Base-by-base conservation (phyloP, 2,329 filamentous ascomycete genomes). In the Lachnum nothofagi region DNA sequence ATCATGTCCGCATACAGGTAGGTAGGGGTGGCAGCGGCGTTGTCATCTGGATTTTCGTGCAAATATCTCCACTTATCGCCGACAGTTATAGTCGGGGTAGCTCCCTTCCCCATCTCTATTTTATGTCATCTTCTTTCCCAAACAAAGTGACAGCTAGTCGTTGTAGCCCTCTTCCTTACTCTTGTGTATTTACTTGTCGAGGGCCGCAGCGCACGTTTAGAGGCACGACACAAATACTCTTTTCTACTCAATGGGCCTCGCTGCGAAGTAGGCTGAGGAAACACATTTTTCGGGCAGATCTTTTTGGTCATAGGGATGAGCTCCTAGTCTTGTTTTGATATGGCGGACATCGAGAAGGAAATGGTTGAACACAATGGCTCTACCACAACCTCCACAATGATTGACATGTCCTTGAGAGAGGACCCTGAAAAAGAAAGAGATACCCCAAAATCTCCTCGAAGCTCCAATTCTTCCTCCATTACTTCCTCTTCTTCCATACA, bases 391-490 rank as follows among this genome's bases (percentile, higher is more conserved):
- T 51, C 49, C 23, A 20, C 38, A 16, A 53, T 41, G 23, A 27
- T 44, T 6, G 27, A 38, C 38, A 43, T 42, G 19, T 47, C 52
- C n/a, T 19, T 23, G 12, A 50, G 31, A 33, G 54, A 44, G 17
- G 39, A 57, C 17, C 31, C 39, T 8, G 56, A 62, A 37, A 59
- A 60, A 31, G 53, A 58, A 31, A 34, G 27, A 12, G 52, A 55
- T 23, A 52, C 44, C 16, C 16, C 42, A 12, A 43, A 50, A 19
- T 53, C 52, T 7, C 45, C 51, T n/a, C 46, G 50, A 37, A 57
- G 46, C 4, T 52, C 54, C 24, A 53, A 51, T 35, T 42, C 44
- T 35, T 38, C 17, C 31, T 57, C 57, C 16, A 54, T 52, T 37
- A 48, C 45, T 4, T 59, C 54, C 14, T 37, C 3, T 17, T 19